Evolutionary conservation across 306 rosid genomes (phyloP).

Genomic region (Purshia tridentata): DNA sequence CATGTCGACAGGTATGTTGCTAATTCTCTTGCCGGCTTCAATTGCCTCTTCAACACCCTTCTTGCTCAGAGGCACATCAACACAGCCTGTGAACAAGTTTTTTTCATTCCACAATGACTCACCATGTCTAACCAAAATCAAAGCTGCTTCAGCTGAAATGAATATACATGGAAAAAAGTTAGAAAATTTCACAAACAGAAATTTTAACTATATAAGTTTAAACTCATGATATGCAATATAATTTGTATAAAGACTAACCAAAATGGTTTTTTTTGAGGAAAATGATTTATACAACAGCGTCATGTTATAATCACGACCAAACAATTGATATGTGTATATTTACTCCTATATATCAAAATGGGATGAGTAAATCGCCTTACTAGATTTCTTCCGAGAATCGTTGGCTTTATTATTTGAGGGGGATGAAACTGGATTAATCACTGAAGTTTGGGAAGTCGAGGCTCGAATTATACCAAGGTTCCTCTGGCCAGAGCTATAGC

Average conservation of each 20-base stretch:
- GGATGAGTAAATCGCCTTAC: conserved; percentile 38
- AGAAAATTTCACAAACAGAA: conserved; percentile 13
- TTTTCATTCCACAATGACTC: conserved; percentile 97
- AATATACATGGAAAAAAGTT: conserved; percentile 22
- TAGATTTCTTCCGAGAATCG: conserved; percentile 71
- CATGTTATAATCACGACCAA: neutral
- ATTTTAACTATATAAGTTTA: neutral
- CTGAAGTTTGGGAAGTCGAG: conserved; percentile 61
- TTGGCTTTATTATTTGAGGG: conserved; percentile 52
- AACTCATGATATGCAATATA: neutral
- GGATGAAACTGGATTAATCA: conserved; percentile 60
- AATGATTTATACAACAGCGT: neutral
- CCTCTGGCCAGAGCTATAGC: conserved; percentile 27
- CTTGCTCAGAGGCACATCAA: conserved; percentile 90
- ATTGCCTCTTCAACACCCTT: conserved; percentile 98
- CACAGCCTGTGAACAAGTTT: conserved; percentile 97
- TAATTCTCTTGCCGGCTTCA: conserved; percentile 99
- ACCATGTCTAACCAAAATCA: conserved; percentile 92
- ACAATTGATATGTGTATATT: neutral
- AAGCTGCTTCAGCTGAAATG: conserved; percentile 79
- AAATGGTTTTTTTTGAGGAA: neutral
- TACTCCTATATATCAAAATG: neutral
- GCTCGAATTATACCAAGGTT: conserved; percentile 46
- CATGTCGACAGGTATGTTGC: conserved; percentile 90
- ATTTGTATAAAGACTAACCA: conserved; percentile 1